Evolutionary conservation across 2,329 filamentous ascomycete genomes (phyloP), one percentile per base, ranked within the genome.

Genomic region (Onygena corvina): DNA sequence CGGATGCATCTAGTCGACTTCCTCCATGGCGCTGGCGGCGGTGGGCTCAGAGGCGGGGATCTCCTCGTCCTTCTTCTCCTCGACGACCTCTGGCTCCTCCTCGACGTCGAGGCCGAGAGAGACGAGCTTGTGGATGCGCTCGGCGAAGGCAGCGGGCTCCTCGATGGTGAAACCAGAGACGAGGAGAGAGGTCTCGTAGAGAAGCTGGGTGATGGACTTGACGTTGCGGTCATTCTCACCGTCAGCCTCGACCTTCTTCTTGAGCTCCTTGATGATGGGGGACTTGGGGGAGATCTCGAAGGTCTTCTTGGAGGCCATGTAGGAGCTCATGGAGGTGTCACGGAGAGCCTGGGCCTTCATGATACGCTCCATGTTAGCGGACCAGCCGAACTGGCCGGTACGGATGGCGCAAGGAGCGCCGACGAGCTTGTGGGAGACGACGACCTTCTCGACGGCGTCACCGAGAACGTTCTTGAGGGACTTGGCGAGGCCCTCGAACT

Each of bases 241-340:
- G 64, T 98, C 92, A 53, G 83, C 69, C 80, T 96, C 92, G 55
- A 96, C 87, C 87, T 98, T 98, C 76, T 84, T 88, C 86, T 93
- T 95, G 66, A 98, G 84, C 80, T 96, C 92, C 82, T 94, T 85
- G 77, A 98, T 82, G 73, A 98, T 98, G 58, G 87, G 69, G 63
- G 87, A 94, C 80, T 92, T 90, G 71, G 92, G 92, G n/a, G 92
- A 96, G 74, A 98, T 96, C 79, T 98, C 92, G 61, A 98, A 96
- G 27, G 92, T 98, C 87, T 98, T 98, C 89, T 98, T 98, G 70
- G 90, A 96, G 59, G 87, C 93, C 92, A 98, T 98, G 86, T 98
- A 98, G 63, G 87, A 94, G 74, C 81, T 87, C 92, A 98, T 98
- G 65, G 89, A 95, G 61, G 92, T 98, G 76, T 98, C 92, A 76